Evolutionary conservation across 2,329 filamentous ascomycete species (phyloP).

Genomic region (Diaporthe capsici): DNA sequence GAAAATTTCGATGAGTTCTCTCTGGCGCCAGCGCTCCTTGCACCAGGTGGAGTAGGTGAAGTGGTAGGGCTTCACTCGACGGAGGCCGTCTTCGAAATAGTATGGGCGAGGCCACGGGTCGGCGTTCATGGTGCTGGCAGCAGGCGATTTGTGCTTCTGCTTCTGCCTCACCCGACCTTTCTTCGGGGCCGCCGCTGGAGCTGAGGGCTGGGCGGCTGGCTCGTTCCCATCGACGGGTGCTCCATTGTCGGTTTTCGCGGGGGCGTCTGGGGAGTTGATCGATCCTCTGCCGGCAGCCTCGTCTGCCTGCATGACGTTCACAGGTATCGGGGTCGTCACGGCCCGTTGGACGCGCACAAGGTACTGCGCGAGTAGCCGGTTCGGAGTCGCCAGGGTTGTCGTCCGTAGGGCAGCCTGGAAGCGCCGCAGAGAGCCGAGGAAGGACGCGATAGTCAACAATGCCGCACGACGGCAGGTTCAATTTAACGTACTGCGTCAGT

Average conservation of each 20-base stretch:
- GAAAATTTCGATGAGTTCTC: slow-evolving; percentile 88
- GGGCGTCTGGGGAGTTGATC: neutral
- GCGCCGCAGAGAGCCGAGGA: neutral
- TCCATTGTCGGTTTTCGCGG: neutral
- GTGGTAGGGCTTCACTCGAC: slow-evolving; percentile 88
- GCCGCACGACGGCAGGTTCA: neutral
- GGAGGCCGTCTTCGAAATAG: slow-evolving; percentile 85
- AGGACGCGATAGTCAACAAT: too few relatives aligned
- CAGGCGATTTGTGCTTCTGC: slow-evolving; percentile 36
- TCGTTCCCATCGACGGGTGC: neutral
- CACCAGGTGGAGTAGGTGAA: slow-evolving; percentile 96
- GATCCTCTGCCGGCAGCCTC: neutral
- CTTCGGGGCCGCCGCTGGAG: neutral
- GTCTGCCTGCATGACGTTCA: slow-evolving; percentile 11
- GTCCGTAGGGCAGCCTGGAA: slow-evolving; percentile 17
- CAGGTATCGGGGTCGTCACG: slow-evolving; percentile 30
- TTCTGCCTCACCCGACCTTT: slow-evolving; percentile 20
- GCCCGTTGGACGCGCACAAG: slow-evolving; percentile 32
- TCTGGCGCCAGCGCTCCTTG: slow-evolving; percentile 92
- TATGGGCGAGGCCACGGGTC: slow-evolving; percentile 76
- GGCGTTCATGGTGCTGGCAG: slow-evolving; percentile 51
- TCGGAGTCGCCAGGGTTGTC: slow-evolving; percentile 33
- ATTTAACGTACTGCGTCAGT: neutral
- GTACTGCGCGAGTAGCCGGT: slow-evolving; percentile 32
- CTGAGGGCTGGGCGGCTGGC: neutral